Conservation (phyloP, 768 basidiomycete genomes). For the Suillus cothurnatus region DNA sequence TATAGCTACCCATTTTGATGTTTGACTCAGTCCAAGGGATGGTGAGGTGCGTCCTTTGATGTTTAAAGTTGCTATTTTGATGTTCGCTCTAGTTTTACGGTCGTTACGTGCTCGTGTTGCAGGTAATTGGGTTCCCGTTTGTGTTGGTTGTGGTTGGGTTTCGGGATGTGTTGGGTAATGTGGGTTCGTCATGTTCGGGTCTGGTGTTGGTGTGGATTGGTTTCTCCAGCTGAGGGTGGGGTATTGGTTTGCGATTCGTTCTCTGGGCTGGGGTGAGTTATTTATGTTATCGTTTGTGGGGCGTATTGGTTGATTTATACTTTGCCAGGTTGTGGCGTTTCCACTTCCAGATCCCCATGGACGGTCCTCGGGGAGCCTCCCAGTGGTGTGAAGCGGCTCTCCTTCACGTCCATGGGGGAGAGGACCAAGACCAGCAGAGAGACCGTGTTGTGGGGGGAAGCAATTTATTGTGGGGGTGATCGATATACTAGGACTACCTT, state of each 20-base stretch:
- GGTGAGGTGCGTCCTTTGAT: not conserved
- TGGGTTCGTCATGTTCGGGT: too few species aligned
- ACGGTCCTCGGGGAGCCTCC: not conserved
- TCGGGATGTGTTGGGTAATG: not conserved
- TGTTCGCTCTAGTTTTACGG: not conserved
- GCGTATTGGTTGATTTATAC: too few species aligned
- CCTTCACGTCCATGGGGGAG: rapidly evolving
- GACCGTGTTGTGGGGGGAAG: not conserved
- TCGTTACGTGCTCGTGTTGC: too few species aligned
- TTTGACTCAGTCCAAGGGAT: rapidly evolving
- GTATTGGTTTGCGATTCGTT: too few species aligned
- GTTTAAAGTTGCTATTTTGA: not conserved
- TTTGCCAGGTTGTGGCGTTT: too few species aligned
- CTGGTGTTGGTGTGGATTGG: too few species aligned
- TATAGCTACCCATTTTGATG: conserved; percentile 23
- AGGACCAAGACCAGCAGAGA: not conserved
- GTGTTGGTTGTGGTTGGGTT: not conserved
- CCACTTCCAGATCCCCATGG: not conserved
- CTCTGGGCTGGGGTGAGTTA: not conserved
- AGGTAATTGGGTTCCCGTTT: too few species aligned
- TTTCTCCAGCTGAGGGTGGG: too few species aligned
- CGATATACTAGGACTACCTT: not conserved
- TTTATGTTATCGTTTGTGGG: not conserved
- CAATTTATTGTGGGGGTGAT: not conserved
- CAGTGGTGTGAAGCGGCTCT: not conserved